Evolutionary conservation across 148 eudicot genomes (phyloP).

Genomic region (Spergularia marina): DNA sequence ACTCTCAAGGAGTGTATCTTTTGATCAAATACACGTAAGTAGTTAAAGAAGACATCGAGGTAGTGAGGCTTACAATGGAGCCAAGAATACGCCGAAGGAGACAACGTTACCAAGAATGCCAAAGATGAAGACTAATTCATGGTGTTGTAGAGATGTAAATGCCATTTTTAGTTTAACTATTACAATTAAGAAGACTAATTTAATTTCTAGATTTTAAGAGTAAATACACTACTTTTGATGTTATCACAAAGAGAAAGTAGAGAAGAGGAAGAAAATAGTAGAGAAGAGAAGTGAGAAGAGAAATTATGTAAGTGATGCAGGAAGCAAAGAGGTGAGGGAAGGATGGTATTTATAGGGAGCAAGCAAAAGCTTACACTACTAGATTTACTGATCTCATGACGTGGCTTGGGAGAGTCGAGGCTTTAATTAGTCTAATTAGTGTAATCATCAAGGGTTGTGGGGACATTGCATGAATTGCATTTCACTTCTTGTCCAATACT

Average conservation of each 20-base stretch:
- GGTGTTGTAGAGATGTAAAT: conserved; percentile 13
- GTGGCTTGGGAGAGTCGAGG: background rate
- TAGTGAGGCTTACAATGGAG: conserved; percentile 53
- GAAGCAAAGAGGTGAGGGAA: background rate
- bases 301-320: background rate
- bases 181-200: background rate
- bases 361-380: background rate
- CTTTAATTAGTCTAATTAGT: background rate
- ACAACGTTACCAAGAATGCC: conserved; percentile 60
- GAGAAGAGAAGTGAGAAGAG: background rate
- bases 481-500: too few species aligned
- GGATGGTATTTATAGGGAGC: background rate
- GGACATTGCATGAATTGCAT: too few species aligned
- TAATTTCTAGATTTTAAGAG: background rate
- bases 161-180: conserved; percentile 29
- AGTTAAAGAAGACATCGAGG: too few species aligned
- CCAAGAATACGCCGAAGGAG: conserved; percentile 62
- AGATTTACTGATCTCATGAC: background rate
- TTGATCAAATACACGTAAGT: background rate
- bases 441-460: too few species aligned
- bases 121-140: conserved; percentile 41
- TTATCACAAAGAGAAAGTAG: background rate
- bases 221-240: background rate
- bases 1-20: background rate
- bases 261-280: background rate